Evolutionary conservation across 306 rosid genomes (phyloP).

Genomic region (Rosa chinensis): DNA sequence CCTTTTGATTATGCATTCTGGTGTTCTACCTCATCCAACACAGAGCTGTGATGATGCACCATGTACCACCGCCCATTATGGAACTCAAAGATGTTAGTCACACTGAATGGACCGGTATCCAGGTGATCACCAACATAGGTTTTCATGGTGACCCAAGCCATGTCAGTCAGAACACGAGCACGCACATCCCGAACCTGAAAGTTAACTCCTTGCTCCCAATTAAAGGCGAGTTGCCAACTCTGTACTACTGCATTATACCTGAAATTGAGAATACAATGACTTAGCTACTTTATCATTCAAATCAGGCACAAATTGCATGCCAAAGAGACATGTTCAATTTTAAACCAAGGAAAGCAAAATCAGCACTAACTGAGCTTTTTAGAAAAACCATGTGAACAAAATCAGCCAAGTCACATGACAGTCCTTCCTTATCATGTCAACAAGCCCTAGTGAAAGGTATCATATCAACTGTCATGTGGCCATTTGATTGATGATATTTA

Average conservation of each 20-base stretch:
- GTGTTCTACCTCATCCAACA: constrained; percentile 72
- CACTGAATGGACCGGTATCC: constrained; percentile 80
- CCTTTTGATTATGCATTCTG: constrained; percentile 57
- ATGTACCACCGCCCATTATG: constrained; percentile 82
- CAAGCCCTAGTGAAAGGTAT: constrained; percentile 3
- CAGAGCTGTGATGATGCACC: constrained; percentile 96
- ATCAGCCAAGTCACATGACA: not conserved
- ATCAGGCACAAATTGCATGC: not conserved
- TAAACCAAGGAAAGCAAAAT: not conserved
- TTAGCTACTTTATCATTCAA: constrained; percentile 4
- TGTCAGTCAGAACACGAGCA: constrained; percentile 75
- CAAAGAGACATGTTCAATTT: not conserved
- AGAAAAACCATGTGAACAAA: not conserved
- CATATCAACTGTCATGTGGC: not conserved
- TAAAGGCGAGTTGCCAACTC: constrained; percentile 85
- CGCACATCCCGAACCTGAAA: constrained; percentile 87
- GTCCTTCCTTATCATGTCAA: constrained; percentile 3
- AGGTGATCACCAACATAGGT: constrained; percentile 53
- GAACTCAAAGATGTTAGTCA: constrained; percentile 76
- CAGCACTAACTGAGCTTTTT: not conserved
- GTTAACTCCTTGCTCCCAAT: constrained; percentile 88
- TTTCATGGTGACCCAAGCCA: constrained; percentile 99
- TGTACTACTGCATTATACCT: constrained; percentile 79
- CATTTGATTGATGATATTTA: not conserved
- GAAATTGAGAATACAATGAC: constrained; percentile 27